Evolutionary conservation across 768 basidiomycete genomes (phyloP), one percentile per base, ranked within the genome.

Genomic region (Suillus lakei): DNA sequence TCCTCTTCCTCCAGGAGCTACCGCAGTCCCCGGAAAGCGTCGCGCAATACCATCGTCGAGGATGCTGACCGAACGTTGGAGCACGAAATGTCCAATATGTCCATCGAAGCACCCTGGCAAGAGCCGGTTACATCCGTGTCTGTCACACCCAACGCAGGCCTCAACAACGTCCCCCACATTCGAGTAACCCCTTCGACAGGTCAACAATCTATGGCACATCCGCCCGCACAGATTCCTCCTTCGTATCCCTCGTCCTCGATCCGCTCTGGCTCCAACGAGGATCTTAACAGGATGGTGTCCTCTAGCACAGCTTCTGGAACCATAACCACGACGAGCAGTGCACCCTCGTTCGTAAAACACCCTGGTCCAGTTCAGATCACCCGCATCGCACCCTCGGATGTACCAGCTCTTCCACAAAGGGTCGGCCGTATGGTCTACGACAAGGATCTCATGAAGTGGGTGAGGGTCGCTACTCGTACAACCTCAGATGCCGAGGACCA

Each of bases 391-490:
- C 93, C 95, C 2, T 84, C 86, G 43, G 95, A 96, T 73, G 80
- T 97, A 23, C 91, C 89, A 0, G 69, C 81, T 5, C 78, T 97
- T 34, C 91, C 93, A 3, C 90, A 95, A 43, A 82, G 87, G 62
- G 87, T 96, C 53, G 95, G 96, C 0, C 86, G 86, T 75, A 97
- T 98, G 96, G 79, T 91, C 60, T 96, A 90, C 69, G 96, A 97
- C 79, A 88, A 84, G 69, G 85, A 85, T 46, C 83, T 88, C 79
- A 93, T 94, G 91, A 87, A 85, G 69, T 97, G 95, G 95, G 88
- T 94, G 62, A 91, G 89, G 79, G 86, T 81, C 32, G 81, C 84
- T 0, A 80, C 81, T 9, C 72, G 76, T 28, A 74, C 74, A 5
- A 73, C 75, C 4, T 69, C 71, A 2, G 79, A 71, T 13, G 67